Conservation (phyloP, 2,329 filamentous ascomycete genomes). For the Colletotrichum trifolii region DNA sequence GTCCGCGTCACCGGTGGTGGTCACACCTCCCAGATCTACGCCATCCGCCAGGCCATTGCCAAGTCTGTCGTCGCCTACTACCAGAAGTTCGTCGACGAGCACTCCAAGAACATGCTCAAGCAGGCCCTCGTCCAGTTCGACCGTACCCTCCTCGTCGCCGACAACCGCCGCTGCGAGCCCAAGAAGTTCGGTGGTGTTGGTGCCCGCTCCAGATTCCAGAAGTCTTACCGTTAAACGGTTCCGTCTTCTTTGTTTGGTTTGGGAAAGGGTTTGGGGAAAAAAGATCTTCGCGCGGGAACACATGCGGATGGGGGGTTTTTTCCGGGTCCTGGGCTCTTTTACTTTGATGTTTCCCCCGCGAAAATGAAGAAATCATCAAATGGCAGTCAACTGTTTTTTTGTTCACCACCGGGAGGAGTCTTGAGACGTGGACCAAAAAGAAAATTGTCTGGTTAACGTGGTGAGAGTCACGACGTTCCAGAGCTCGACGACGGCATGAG, state of each 20-base stretch:
- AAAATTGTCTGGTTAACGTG: constrained; percentile 43
- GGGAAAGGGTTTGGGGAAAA: too few relatives aligned
- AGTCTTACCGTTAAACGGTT: constrained; percentile 91
- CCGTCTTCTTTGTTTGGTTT: constrained; percentile 34
- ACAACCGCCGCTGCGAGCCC: constrained; percentile 99
- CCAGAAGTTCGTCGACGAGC: constrained; percentile 99
- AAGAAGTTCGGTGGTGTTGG: constrained; percentile 97
- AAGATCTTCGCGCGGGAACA: too few relatives aligned
- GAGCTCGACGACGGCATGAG: constrained; percentile 8
- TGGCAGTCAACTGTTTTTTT: constrained; percentile 33
- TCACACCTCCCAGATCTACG: constrained; percentile 97
- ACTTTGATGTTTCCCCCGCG: constrained; percentile 33
- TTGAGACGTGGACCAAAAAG: constrained; percentile 47
- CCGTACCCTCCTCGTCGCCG: constrained; percentile 96
- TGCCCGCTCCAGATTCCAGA: constrained; percentile 97
- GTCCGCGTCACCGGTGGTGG: constrained; percentile 97
- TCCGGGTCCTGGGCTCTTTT: constrained; percentile 30
- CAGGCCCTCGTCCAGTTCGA: constrained; percentile 95
- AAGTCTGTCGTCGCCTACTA: constrained; percentile 95
- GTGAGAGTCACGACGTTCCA: constrained; percentile 12
- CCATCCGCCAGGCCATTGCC: constrained; percentile 98
- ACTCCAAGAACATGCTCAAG: constrained; percentile 99
- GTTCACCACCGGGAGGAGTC: constrained; percentile 29
- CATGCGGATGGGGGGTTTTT: constrained; percentile 31
- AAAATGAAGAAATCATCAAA: constrained; percentile 8